Evolutionary conservation across 164 flowering plant species (phyloP).

Genomic region (Houttuynia cordata): DNA sequence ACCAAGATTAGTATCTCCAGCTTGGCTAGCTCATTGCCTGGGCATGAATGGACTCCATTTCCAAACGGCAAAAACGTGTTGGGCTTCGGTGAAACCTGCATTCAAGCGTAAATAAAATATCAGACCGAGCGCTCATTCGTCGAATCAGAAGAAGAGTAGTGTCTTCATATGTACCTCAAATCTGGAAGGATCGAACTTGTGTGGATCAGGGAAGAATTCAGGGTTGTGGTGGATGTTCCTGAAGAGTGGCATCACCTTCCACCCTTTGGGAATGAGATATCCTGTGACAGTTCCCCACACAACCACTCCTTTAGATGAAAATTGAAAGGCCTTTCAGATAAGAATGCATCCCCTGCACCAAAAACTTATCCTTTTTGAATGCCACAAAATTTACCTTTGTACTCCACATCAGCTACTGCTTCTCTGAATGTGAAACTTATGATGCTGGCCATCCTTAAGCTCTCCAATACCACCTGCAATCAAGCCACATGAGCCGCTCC

Average conservation of each 20-base stretch:
- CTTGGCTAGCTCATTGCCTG: conserved; percentile 80
- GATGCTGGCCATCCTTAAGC: conserved; percentile 79
- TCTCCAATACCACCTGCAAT: conserved; percentile 70
- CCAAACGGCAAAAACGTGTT: conserved; percentile 80
- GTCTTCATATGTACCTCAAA: conserved; percentile 50
- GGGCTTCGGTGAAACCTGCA: conserved; percentile 58
- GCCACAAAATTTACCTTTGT: conserved; percentile 42
- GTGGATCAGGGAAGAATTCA: conserved; percentile 54
- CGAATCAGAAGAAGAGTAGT: too few species aligned
- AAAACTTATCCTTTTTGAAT: neutral
- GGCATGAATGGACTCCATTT: conserved; percentile 62
- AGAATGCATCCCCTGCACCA: neutral
- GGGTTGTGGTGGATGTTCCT: conserved; percentile 88
- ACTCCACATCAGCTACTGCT: conserved; percentile 80
- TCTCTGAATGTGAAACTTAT: conserved; percentile 85
- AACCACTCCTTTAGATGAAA: neutral
- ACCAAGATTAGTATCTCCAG: conserved; percentile 53
- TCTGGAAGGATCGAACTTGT: conserved; percentile 73
- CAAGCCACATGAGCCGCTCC: too few species aligned
- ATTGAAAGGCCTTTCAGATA: neutral
- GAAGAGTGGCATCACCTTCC: conserved; percentile 93
- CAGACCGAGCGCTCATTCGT: neutral
- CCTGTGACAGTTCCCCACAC: conserved; percentile 32
- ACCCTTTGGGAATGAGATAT: conserved; percentile 84
- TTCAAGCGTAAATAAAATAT: neutral